Evolutionary conservation across 148 eudicot genomes (phyloP).

Genomic region (Rhododendron ovatum): DNA sequence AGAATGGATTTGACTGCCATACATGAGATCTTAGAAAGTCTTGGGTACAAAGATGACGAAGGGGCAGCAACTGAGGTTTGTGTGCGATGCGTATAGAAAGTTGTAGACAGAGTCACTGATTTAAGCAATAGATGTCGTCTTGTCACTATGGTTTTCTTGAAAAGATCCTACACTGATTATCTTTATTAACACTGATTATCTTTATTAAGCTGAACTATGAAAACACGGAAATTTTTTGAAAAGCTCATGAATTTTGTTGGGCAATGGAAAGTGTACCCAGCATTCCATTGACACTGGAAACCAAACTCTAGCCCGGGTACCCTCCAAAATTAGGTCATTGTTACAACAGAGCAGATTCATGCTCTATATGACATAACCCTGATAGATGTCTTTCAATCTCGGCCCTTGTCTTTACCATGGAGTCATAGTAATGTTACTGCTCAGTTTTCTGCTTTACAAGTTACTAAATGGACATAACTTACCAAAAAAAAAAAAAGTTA

Average conservation of each 20-base stretch:
- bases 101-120: not conserved
- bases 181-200: not conserved
- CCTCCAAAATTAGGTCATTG: not conserved
- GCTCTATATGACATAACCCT: not conserved
- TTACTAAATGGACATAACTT: not conserved
- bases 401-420: not conserved
- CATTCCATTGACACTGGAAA: not conserved
- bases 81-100: not conserved
- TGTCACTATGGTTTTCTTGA: not conserved
- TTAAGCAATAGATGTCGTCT: not conserved
- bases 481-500: no score
- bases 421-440: not conserved
- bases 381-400: not conserved
- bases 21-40: constrained; percentile 71
- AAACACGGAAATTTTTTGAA: not conserved
- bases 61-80: constrained; percentile 98
- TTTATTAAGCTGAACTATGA: not conserved
- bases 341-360: not conserved
- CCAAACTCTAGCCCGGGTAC: not conserved
- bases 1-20: constrained; percentile 90
- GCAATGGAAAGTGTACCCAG: not conserved
- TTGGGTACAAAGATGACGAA: constrained; percentile 92
- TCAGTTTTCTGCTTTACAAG: not conserved
- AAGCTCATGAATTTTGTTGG: not conserved
- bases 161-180: not conserved